Evolutionary conservation across 208 protist genomes (phyloP).

Genomic region (Trypanosoma grayi): DNA sequence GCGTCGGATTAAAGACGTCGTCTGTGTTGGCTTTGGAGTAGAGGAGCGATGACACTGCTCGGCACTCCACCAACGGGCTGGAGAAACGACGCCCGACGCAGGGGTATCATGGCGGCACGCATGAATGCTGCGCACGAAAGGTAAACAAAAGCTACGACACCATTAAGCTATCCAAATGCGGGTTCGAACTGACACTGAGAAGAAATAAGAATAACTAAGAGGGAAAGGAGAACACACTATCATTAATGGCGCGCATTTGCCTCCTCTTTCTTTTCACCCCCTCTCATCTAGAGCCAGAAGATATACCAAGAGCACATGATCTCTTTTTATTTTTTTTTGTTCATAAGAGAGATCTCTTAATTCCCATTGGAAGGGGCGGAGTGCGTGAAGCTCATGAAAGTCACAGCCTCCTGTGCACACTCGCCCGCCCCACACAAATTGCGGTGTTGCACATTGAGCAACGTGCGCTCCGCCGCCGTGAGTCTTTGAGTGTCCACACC

Average conservation of each 20-base stretch:
- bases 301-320: no score
- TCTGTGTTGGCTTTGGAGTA: constrained; percentile 24
- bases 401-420: constrained; percentile 8
- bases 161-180: no score
- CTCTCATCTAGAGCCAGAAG: no score
- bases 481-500: constrained; percentile 37
- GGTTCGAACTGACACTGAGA: no score
- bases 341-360: not conserved
- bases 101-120: no score
- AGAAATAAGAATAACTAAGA: not conserved
- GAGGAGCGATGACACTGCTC: not conserved
- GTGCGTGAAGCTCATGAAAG: constrained; percentile 35
- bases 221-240: not conserved
- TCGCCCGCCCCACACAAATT: not conserved
- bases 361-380: not conserved
- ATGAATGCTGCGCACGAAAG: no score
- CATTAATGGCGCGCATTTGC: no score
- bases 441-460: constrained; percentile 17
- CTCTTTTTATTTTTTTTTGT: not conserved
- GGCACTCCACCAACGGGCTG: not conserved
- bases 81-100: not conserved
- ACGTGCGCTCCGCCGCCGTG: constrained; percentile 39
- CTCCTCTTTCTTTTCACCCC: no score
- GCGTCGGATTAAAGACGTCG: constrained; percentile 64
- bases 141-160: no score